Conservation (phyloP, 164 flowering plant genomes). For the Annona squamosa region DNA sequence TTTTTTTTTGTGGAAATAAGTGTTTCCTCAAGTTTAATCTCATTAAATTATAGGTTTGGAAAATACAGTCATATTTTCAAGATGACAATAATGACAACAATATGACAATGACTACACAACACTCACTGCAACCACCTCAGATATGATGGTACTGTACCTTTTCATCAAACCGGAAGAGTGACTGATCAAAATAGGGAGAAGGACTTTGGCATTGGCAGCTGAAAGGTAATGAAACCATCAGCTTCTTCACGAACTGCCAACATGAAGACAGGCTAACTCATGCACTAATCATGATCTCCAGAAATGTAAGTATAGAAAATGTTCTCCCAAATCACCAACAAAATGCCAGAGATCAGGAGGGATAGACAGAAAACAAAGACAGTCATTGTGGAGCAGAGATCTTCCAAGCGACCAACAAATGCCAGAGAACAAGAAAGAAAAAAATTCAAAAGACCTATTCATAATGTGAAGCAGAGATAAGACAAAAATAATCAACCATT, state of each 20-base stretch:
- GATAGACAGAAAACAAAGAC: not conserved
- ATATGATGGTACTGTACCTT: constrained; percentile 46
- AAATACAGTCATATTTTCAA: no score
- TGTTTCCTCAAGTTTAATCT: no score
- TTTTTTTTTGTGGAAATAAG: no score
- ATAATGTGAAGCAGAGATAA: not conserved
- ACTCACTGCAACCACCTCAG: no score
- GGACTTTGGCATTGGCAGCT: constrained; percentile 91
- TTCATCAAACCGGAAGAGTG: constrained; percentile 91
- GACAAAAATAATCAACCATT: not conserved
- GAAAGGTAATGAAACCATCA: constrained; percentile 68
- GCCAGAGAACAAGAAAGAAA: not conserved
- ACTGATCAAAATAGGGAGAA: constrained; percentile 95
- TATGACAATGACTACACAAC: no score
- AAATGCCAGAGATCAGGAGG: not conserved
- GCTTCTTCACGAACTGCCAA: constrained; percentile 92
- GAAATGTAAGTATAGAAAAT: not conserved
- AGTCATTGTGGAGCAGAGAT: no score
- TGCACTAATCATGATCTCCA: not conserved
- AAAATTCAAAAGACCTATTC: not conserved
- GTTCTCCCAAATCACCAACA: not conserved
- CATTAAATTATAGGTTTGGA: no score
- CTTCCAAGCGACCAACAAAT: not conserved
- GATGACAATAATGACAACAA: no score
- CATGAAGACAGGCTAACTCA: constrained; percentile 7